phyloP scores from a whole-genome alignment of 192 early-diverging fungal genomes.

The Helicostylum pulchrum region DNA sequence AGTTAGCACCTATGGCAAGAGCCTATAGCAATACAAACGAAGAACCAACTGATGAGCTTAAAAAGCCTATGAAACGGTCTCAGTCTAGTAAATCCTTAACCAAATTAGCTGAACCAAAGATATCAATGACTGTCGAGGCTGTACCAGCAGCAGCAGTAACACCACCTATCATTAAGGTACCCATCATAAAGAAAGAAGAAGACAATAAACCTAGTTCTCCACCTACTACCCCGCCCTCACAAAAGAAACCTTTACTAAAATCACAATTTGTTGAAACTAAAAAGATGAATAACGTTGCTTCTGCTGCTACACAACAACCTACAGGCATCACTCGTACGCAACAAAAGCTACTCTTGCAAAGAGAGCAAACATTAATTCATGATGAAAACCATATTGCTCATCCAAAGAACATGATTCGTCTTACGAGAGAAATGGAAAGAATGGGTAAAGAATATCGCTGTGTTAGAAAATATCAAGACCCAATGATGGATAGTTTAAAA shows the following conservation, averaged over 20 bases:
- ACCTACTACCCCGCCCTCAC: neutral
- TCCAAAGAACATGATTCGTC: constrained; percentile 31
- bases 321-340: constrained; percentile 42
- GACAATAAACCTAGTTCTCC: neutral
- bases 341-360: constrained; percentile 42
- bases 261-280: neutral
- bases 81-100: constrained; percentile 19
- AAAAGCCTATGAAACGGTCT: constrained; percentile 21
- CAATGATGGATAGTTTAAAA: constrained; percentile 41
- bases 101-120: neutral
- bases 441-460: constrained; percentile 39
- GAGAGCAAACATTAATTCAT: constrained; percentile 34
- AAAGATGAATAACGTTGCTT: neutral
- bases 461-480: constrained; percentile 34
- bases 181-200: neutral
- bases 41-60: neutral
- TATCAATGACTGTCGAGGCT: neutral
- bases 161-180: no score
- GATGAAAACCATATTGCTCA: constrained; percentile 36
- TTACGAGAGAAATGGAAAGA: constrained; percentile 30
- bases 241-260: neutral
- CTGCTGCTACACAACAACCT: neutral
- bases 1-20: constrained; percentile 30
- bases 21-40: neutral
- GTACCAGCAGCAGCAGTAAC: neutral